Conservation (phyloP, 371 early-diverging fungal genomes). For the Mortierella sp. region DNA sequence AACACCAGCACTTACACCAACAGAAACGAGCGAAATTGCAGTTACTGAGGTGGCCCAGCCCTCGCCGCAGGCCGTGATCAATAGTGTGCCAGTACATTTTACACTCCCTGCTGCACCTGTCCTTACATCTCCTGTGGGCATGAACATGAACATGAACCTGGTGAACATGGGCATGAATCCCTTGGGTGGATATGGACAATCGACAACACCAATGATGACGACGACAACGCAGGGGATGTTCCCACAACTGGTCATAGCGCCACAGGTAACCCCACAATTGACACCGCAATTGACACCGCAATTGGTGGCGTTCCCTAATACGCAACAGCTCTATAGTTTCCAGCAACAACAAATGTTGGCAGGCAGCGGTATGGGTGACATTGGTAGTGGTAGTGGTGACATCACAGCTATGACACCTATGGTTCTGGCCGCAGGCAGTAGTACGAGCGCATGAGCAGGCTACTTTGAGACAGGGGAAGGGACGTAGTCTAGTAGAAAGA, state of each 20-base stretch:
- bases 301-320: background rate
- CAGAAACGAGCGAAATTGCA: background rate
- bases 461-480: no score
- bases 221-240: background rate
- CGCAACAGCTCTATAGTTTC: conserved; percentile 11
- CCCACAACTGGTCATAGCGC: conserved; percentile 6
- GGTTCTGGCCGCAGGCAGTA: background rate
- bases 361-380: no score
- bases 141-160: conserved; percentile 18
- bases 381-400: no score
- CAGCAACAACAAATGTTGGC: conserved; percentile 4
- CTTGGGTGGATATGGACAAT: background rate
- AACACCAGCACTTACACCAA: background rate
- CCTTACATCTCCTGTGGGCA: conserved; percentile 35
- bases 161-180: conserved; percentile 13
- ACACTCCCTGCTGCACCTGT: conserved; percentile 32
- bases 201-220: background rate
- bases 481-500: no score
- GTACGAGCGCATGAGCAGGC: no score
- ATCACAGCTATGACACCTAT: background rate
- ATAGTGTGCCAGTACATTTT: conserved; percentile 24
- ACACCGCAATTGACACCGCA: conserved; percentile 7
- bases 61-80: conserved; percentile 1
- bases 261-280: conserved; percentile 17
- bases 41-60: background rate